Evolutionary conservation across 139 green algal genomes (phyloP).

Genomic region (Coelastrella sp.): DNA sequence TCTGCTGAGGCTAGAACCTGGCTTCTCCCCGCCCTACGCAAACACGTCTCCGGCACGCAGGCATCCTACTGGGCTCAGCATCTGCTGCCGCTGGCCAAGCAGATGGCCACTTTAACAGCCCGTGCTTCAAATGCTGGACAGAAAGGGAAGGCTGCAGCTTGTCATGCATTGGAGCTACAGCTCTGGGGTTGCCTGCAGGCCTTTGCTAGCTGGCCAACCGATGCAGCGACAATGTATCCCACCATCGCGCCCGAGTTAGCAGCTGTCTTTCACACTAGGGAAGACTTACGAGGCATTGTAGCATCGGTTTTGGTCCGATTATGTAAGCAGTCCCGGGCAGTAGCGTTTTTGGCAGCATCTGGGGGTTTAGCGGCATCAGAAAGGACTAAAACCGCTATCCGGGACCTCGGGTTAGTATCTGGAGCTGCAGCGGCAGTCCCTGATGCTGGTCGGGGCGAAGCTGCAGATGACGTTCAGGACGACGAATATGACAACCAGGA

Average conservation of each 20-base stretch:
- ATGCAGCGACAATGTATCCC: conserved; percentile 55
- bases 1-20: conserved; percentile 82
- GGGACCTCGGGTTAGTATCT: neutral
- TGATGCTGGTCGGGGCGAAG: neutral
- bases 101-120: conserved; percentile 63
- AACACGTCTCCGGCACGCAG: conserved; percentile 66
- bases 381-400: neutral
- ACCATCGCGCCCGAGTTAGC: conserved; percentile 61
- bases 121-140: conserved; percentile 36
- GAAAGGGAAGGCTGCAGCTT: conserved; percentile 48
- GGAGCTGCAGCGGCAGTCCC: conserved; percentile 14
- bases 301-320: conserved; percentile 68
- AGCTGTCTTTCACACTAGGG: conserved; percentile 72
- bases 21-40: conserved; percentile 91
- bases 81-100: conserved; percentile 81
- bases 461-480: conserved; percentile 24
- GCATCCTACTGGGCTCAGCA: conserved; percentile 79
- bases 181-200: conserved; percentile 86
- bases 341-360: neutral
- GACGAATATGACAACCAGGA: neutral
- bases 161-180: conserved; percentile 73
- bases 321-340: conserved; percentile 36
- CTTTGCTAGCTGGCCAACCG: conserved; percentile 84
- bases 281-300: conserved; percentile 77
- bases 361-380: neutral